phyloP scores from a whole-genome alignment of 2,329 filamentous ascomycete species.

The Cercospora brassicicola region DNA sequence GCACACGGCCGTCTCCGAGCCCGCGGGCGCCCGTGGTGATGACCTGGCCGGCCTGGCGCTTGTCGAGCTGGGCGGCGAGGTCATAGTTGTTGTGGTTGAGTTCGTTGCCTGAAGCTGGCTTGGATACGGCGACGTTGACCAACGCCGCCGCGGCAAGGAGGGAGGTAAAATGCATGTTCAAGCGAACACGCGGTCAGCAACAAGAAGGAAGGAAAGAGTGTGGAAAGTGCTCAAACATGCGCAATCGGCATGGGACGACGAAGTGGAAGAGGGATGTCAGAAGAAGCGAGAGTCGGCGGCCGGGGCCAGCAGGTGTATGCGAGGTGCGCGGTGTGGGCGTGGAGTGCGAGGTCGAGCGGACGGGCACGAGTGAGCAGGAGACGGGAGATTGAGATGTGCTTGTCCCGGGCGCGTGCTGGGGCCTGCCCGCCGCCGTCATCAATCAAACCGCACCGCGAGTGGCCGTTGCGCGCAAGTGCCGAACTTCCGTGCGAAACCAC shows the following conservation, averaged over 20 bases:
- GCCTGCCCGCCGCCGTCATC: not conserved
- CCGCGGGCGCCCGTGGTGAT: conserved; percentile 26
- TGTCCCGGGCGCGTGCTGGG: not conserved
- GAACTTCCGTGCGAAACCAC: not conserved
- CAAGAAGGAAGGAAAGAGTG: conserved; percentile 5
- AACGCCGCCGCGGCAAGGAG: conserved; percentile 18
- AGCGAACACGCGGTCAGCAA: not conserved
- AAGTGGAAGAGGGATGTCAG: not conserved
- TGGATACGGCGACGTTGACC: conserved; percentile 8
- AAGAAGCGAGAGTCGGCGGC: not conserved
- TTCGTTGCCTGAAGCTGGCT: conserved; percentile 20
- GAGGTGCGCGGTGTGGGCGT: not conserved
- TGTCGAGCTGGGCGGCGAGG: conserved; percentile 11
- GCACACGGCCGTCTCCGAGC: conserved; percentile 21
- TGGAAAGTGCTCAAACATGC: conserved; percentile 9
- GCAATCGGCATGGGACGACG: not conserved
- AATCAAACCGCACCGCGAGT: not conserved
- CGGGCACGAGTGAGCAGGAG: not conserved
- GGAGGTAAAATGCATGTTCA: conserved; percentile 16
- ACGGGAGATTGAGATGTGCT: not conserved
- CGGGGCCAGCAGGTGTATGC: conserved; percentile 1
- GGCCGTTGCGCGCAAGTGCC: not conserved
- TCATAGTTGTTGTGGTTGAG: not conserved
- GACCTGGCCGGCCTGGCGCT: conserved; percentile 17
- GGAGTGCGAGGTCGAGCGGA: not conserved